These are phyloP conservation scores for Thermomucor indicae-seudaticae DNA, from an alignment of 371 early-diverging fungal genomes.

Conservation along the genomic window DNA sequence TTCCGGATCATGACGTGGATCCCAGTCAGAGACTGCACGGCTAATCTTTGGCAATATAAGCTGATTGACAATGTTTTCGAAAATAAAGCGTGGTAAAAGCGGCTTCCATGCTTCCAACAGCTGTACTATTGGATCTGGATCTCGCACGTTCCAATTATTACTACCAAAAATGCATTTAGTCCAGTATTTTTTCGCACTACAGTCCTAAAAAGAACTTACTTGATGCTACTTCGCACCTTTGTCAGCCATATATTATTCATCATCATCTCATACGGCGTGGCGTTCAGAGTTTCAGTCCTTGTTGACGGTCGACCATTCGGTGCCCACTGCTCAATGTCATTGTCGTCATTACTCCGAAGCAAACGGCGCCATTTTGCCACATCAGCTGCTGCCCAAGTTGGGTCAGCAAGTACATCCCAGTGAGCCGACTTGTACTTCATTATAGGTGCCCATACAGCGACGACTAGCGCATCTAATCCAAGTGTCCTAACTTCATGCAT, in stretches of 20 bases:
- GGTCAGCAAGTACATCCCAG: slow-evolving; percentile 71
- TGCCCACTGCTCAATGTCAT: slow-evolving; percentile 7
- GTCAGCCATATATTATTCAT: slow-evolving; percentile 77
- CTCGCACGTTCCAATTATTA: slow-evolving; percentile 69
- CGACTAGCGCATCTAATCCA: slow-evolving; percentile 63
- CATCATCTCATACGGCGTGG: slow-evolving; percentile 81
- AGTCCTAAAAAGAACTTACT: slow-evolving; percentile 42
- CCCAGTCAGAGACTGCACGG: slow-evolving; percentile 64
- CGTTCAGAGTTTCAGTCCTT: slow-evolving; percentile 12
- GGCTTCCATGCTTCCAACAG: slow-evolving; percentile 73
- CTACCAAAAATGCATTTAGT: slow-evolving; percentile 24
- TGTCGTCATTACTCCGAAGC: slow-evolving; percentile 32
- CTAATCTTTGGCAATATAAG: slow-evolving; percentile 73
- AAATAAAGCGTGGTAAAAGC: slow-evolving; percentile 68
- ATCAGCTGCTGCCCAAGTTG: slow-evolving; percentile 47
- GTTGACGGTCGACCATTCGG: not conserved
- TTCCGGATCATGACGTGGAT: slow-evolving; percentile 62
- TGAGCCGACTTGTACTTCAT: slow-evolving; percentile 45
- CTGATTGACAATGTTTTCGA: slow-evolving; percentile 71
- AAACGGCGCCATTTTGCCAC: slow-evolving; percentile 54
- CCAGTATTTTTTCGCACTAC: not conserved
- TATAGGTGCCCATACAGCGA: slow-evolving; percentile 60
- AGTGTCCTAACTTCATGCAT: slow-evolving; percentile 48
- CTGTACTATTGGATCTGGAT: slow-evolving; percentile 64
- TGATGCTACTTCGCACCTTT: slow-evolving; percentile 72